A percentile compares a stretch with the other conserved stretches of the same genome.
These are phyloP conservation scores for Wickerhamomyces alni DNA, from an alignment of 805 yeast species.

Conservation along the genomic window DNA sequence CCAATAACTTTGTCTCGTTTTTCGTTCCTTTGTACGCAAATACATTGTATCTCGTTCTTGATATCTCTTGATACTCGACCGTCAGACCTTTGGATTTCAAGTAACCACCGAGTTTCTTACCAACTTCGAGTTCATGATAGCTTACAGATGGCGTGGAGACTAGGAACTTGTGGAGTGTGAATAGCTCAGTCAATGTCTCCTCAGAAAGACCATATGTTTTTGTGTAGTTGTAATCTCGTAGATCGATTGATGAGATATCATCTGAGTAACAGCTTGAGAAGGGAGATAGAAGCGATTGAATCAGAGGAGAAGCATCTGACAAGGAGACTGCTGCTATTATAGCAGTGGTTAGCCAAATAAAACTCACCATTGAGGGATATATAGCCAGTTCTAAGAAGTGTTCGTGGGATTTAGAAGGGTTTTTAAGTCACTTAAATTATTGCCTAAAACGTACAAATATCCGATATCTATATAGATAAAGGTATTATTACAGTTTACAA, in stretches of 20 bases:
- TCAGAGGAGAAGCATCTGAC: not conserved
- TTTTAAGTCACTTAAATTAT: not conserved
- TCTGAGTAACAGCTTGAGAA: not conserved
- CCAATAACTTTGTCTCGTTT: slow-evolving; percentile 38
- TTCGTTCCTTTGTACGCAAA: slow-evolving; percentile 46
- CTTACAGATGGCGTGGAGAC: slow-evolving; percentile 11
- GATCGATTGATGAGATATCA: no score
- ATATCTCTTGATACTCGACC: slow-evolving; percentile 37
- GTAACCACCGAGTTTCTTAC: slow-evolving; percentile 1
- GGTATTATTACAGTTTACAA: no score
- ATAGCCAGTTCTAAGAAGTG: not conserved
- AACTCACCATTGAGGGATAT: no score
- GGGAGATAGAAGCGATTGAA: not conserved
- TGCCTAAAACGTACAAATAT: not conserved
- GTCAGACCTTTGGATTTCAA: slow-evolving; percentile 22
- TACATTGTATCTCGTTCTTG: slow-evolving; percentile 37
- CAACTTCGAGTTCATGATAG: slow-evolving; percentile 6
- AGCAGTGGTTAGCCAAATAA: not conserved
- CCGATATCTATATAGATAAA: not conserved
- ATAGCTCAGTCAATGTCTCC: slow-evolving; percentile 2
- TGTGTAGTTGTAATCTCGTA: slow-evolving; percentile 1
- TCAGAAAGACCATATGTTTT: not conserved
- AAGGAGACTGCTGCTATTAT: not conserved
- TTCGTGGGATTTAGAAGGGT: no score
- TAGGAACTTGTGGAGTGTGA: slow-evolving; percentile 7